Evolutionary conservation across 1,139 yeast species (phyloP), one percentile per base, ranked within the genome.

Genomic region (Lizanozyma gosingica): DNA sequence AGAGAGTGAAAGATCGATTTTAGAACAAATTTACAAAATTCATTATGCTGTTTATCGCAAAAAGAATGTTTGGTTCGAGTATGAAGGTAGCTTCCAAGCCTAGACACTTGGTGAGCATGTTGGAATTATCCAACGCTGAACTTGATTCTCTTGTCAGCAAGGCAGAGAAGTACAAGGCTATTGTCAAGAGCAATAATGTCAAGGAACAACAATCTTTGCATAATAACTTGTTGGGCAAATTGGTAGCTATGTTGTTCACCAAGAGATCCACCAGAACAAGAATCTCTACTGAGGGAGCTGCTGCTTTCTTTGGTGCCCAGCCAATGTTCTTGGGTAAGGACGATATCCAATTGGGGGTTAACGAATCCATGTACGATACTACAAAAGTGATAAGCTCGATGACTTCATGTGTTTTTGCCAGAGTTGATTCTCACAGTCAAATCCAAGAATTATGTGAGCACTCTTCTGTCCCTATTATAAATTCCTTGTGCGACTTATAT

Each of bases 321-420:
- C 96, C 98, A 14, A 84, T 92, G 94, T 92, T 92, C 55, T 71
- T 92, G 49, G 97, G 98, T 40, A 86, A 83, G 53, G 97, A 90
- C 51, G 98, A 92, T 55, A 92, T 92, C 55, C 98, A 92, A 63
- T 70, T 92, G 44, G 98, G 98, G 50, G 92, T 87, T 37, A 92
- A 92, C 57, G 98, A 92, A 67, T 76, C 94, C 0, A 64, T 86
- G 45, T 82, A 84, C 53, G 98, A 92, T 60, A 83, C 97, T 1
- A 75, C 96, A 17, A 78, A 76, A 50, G 96, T 92, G 35, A 78
- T 92, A 8, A 84, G 95, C 15, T 88, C 97, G 2, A 92, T 92
- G 98, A 85, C 94, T 1, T 81, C 95, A 14, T 83, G 95, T 52
- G 80, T 92, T 14, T 90, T 92, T 63, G 98, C 98, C n/a, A 78